Base-by-base conservation (phyloP, 306 rosid genomes). In the Urtica urens region DNA sequence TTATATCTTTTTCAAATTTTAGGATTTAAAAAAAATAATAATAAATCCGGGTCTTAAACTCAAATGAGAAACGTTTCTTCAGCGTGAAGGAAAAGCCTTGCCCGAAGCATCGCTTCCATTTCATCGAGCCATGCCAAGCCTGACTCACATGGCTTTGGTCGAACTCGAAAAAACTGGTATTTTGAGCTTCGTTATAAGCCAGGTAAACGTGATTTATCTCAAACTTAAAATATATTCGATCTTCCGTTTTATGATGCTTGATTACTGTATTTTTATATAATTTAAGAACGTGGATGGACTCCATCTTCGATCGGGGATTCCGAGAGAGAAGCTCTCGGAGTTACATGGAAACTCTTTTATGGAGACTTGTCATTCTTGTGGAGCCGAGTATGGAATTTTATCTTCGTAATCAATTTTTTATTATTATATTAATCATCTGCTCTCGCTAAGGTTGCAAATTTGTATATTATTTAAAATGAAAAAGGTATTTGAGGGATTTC, bases 61-160 rank as follows among this genome's bases (percentile, higher is more conserved):
- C n/a, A n/a, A n/a, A n/a, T n/a, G n/a, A n/a, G n/a, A n/a, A n/a
- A n/a, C 43, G 31, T 55, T 66, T 15, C 47, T 71, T 51, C 79
- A 90, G 99, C 94, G 85, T 58, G 99, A 90, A 79, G 99, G 99
- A 53, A 81, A 90, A 75, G 82, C 87, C 58, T 71, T 85, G 75
- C 99, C 99, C 5, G 99, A 77, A 73, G 95, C 95, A 61, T 90
- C 95, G 18, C 60, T 85, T 55, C 99, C 99, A 27, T 90, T 90
- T 79, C 99, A 90, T 72, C 99, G 95, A 1, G 99, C 99, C 9
- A 49, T 66, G 61, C 99, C 95, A 16, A 85, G 95, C 72, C 48
- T 82, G 72, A 90, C 99, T 47, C 99, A 90, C 72, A 85, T 84
- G 95, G 92, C 92, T 59, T 71, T 90, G 65, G 83, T 79, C 65